A percentile compares a stretch with the other conserved stretches of the same genome.
These are phyloP conservation scores for Corymbia calophylla DNA, from an alignment of 441 rosid species.

Conservation along the genomic window DNA sequence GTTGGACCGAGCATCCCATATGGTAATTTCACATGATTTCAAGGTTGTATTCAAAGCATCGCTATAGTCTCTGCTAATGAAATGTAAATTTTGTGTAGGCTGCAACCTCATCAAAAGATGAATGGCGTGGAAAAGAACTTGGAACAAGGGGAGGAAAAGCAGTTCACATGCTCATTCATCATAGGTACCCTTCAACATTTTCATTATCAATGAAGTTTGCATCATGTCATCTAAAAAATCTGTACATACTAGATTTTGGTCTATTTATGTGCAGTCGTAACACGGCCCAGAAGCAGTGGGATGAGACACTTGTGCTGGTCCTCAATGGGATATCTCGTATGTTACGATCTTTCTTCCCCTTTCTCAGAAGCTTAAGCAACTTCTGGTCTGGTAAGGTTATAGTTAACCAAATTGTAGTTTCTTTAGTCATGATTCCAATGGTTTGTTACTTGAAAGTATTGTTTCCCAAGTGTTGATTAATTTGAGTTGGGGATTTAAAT, in stretches of 20 bases:
- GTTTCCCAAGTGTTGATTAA: neutral
- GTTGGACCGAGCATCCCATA: slow-evolving; percentile 86
- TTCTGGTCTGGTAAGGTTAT: slow-evolving; percentile 80
- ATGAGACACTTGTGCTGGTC: slow-evolving; percentile 95
- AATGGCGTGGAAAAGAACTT: slow-evolving; percentile 98
- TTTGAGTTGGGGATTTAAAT: slow-evolving; percentile 2
- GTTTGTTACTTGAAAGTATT: neutral
- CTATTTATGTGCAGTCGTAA: slow-evolving; percentile 69
- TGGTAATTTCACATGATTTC: slow-evolving; percentile 33
- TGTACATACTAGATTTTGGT: neutral
- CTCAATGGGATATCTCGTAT: slow-evolving; percentile 95
- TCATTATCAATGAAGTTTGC: neutral
- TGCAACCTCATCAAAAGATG: slow-evolving; percentile 98
- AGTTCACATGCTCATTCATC: slow-evolving; percentile 99
- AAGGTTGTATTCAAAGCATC: neutral
- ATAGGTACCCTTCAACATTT: slow-evolving; percentile 43
- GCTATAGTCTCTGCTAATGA: slow-evolving; percentile 5
- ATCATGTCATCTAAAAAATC: neutral
- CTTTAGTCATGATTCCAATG: neutral
- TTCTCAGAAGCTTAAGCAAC: slow-evolving; percentile 65
- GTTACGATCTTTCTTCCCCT: slow-evolving; percentile 91
- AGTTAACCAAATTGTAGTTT: neutral
- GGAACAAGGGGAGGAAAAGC: slow-evolving; percentile 98
- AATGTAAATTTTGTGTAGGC: slow-evolving; percentile 44
- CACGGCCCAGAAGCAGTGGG: slow-evolving; percentile 99